Evolutionary conservation across 2,329 filamentous ascomycete species (phyloP).

Genomic region (Ceratocystis huliohia): DNA sequence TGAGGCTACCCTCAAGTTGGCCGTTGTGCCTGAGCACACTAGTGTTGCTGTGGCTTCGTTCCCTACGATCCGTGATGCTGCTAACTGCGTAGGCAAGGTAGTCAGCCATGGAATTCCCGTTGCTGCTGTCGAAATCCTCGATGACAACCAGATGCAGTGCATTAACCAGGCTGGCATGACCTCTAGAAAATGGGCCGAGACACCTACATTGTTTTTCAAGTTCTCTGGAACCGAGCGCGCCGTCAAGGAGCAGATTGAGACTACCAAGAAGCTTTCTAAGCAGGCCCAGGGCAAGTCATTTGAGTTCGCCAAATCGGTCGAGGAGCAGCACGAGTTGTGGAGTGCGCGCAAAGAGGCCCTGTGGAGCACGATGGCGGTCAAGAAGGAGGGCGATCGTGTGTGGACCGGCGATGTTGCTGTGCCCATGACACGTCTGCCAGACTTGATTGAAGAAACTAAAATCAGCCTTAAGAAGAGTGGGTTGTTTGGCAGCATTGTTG

Average conservation of each 20-base stretch:
- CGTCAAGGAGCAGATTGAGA: slow-evolving; percentile 66
- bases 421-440: slow-evolving; percentile 58
- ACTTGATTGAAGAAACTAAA: slow-evolving; percentile 63
- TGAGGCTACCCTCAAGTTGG: slow-evolving; percentile 78
- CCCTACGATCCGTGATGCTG: slow-evolving; percentile 52
- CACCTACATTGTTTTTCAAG: slow-evolving; percentile 73
- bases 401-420: slow-evolving; percentile 85
- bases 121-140: slow-evolving; percentile 83
- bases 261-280: slow-evolving; percentile 52
- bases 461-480: slow-evolving; percentile 34
- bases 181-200: slow-evolving; percentile 53
- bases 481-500: slow-evolving; percentile 44
- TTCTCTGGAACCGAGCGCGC: slow-evolving; percentile 57
- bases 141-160: slow-evolving; percentile 75
- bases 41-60: slow-evolving; percentile 63
- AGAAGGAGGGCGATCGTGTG: slow-evolving; percentile 53
- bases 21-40: slow-evolving; percentile 64
- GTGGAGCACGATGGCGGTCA: slow-evolving; percentile 64
- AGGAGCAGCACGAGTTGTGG: slow-evolving; percentile 69
- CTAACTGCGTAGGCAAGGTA: slow-evolving; percentile 66
- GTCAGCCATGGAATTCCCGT: slow-evolving; percentile 72
- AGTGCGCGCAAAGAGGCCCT: slow-evolving; percentile 71
- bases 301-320: slow-evolving; percentile 58
- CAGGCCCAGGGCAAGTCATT: slow-evolving; percentile 53
- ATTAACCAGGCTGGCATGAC: slow-evolving; percentile 56